These are phyloP conservation scores for Pythium vanterpoolii DNA, from an alignment of 352 stramenopile species.

Conservation along the genomic window DNA sequence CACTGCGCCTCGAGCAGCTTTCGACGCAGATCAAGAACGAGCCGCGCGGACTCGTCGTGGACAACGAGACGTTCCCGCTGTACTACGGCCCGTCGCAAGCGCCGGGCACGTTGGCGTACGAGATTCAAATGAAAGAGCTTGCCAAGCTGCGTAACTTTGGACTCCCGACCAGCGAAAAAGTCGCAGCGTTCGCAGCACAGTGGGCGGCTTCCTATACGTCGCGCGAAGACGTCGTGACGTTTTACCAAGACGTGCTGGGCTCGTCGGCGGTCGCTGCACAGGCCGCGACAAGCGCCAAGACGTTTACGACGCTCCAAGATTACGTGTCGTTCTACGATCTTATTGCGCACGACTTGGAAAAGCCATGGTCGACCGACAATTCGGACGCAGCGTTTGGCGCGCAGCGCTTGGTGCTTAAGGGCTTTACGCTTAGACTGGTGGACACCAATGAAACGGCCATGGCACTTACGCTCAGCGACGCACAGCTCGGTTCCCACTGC, in stretches of 20 bases:
- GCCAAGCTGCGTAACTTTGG: slow-evolving; percentile 5
- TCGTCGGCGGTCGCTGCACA: neutral
- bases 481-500: slow-evolving; percentile 31
- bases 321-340: slow-evolving; percentile 15
- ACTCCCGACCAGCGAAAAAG: neutral
- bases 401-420: slow-evolving; percentile 40
- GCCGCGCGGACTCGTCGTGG: slow-evolving; percentile 1
- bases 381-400: slow-evolving; percentile 38
- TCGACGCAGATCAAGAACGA: slow-evolving; percentile 17
- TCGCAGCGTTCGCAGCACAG: neutral
- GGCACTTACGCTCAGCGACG: slow-evolving; percentile 22
- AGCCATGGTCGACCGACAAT: slow-evolving; percentile 28
- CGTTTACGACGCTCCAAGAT: slow-evolving; percentile 5
- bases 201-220: neutral
- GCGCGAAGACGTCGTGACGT: slow-evolving; percentile 5
- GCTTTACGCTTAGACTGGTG: slow-evolving; percentile 35
- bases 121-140: slow-evolving; percentile 15
- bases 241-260: slow-evolving; percentile 7
- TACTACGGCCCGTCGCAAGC: slow-evolving; percentile 4
- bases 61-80: neutral
- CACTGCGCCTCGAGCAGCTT: slow-evolving; percentile 4
- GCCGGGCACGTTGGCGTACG: slow-evolving; percentile 5
- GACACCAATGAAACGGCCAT: neutral
- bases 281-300: neutral
- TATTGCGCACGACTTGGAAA: slow-evolving; percentile 9